Conservation (phyloP, 2,329 filamentous ascomycete species). For the Aureobasidium sp. region DNA sequence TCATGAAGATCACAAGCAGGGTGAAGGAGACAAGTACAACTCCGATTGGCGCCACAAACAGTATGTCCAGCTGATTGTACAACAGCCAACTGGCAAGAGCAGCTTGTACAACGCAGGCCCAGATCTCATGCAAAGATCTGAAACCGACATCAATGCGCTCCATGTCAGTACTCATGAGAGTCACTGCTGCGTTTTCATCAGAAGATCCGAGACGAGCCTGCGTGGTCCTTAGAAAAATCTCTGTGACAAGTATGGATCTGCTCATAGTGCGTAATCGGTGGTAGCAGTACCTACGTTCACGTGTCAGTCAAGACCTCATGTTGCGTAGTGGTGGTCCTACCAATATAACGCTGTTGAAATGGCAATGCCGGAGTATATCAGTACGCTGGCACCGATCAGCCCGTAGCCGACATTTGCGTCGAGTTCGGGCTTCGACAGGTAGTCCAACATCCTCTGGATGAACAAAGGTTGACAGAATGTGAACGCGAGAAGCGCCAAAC, state of each 20-base stretch:
- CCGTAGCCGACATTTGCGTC: not conserved
- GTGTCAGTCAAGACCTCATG: not conserved
- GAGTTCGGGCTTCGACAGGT: not conserved
- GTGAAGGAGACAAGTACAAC: not conserved
- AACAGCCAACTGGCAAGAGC: slow-evolving; percentile 10
- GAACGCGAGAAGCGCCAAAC: not conserved
- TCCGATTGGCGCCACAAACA: slow-evolving; percentile 5
- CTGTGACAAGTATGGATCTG: slow-evolving; percentile 4
- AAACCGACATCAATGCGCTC: slow-evolving; percentile 1
- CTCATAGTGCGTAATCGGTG: not conserved
- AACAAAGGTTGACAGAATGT: not conserved
- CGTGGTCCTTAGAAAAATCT: slow-evolving; percentile 8
- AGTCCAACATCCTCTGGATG: not conserved
- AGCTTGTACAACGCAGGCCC: slow-evolving; percentile 7
- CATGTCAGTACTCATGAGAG: slow-evolving; percentile 14
- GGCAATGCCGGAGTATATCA: not conserved
- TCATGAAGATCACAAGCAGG: not conserved
- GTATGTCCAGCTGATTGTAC: slow-evolving; percentile 9
- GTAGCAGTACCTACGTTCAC: not conserved
- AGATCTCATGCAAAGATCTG: slow-evolving; percentile 12
- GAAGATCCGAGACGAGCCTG: not conserved
- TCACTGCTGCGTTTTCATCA: slow-evolving; percentile 8
- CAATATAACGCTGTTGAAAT: not conserved
- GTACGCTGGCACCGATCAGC: not conserved
- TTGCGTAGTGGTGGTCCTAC: not conserved